Percentiles rank a stretch among this genome's conserved stretches.
phyloP scores from a whole-genome alignment of 2,329 filamentous ascomycete genomes.

The Zasmidium cellare region DNA sequence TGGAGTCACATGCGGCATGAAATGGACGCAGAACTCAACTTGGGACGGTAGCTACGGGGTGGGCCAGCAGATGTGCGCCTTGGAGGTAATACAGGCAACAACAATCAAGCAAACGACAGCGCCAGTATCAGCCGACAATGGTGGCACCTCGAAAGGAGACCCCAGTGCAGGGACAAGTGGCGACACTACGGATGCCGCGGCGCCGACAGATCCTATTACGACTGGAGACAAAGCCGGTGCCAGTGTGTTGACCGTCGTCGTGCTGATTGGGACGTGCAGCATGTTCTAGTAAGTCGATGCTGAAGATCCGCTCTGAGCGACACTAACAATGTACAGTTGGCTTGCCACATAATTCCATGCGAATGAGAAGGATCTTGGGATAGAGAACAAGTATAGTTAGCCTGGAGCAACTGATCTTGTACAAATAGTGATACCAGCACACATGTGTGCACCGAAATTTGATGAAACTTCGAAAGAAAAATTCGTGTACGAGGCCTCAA shows the following conservation, averaged over 20 bases:
- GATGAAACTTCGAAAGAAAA: background rate
- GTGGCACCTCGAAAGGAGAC: slow-evolving; percentile 54
- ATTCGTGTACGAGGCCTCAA: too few species aligned
- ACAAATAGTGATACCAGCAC: background rate
- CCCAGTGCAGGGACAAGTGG: slow-evolving; percentile 40
- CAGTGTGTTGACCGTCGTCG: slow-evolving; percentile 38
- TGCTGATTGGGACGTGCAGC: slow-evolving; percentile 13
- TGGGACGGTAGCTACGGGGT: slow-evolving; percentile 53
- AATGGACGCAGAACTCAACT: slow-evolving; percentile 39
- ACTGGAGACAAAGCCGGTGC: slow-evolving; percentile 68
- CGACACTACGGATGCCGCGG: slow-evolving; percentile 27
- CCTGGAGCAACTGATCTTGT: background rate
- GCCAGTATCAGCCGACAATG: slow-evolving; percentile 50
- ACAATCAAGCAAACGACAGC: slow-evolving; percentile 37
- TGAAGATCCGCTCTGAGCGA: too few species aligned
- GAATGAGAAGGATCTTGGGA: background rate
- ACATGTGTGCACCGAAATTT: background rate
- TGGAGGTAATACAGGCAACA: slow-evolving; percentile 51
- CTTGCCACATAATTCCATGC: background rate
- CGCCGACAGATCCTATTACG: slow-evolving; percentile 46
- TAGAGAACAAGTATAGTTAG: background rate
- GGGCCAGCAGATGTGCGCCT: slow-evolving; percentile 58
- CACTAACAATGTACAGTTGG: background rate
- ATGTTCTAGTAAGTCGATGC: background rate
- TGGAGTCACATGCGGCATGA: slow-evolving; percentile 45